A percentile compares a stretch with the other conserved stretches of the same genome.
phyloP scores from a whole-genome alignment of 2,329 filamentous ascomycete genomes.

The Mycosphaerella sp. region DNA sequence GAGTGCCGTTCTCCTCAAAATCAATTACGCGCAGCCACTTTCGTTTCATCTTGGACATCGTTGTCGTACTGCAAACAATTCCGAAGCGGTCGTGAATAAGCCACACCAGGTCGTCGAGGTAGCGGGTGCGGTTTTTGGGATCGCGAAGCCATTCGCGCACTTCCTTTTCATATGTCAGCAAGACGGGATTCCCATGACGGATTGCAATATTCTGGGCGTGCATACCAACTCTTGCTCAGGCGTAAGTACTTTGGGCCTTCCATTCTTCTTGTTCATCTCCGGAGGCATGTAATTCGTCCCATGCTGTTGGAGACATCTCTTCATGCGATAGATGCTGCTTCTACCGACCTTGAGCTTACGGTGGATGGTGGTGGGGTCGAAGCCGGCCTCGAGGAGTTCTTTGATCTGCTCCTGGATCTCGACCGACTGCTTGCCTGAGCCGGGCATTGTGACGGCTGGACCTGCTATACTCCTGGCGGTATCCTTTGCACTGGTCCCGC shows the following conservation, averaged over 20 bases:
- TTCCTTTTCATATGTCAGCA: constrained; percentile 20
- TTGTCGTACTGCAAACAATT: constrained; percentile 33
- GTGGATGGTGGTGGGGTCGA: constrained; percentile 34
- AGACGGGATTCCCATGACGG: too few relatives aligned
- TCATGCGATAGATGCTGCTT: constrained; percentile 34
- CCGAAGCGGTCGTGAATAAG: constrained; percentile 32
- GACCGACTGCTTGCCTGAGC: constrained; percentile 29
- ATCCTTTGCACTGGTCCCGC: not conserved
- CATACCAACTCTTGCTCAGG: constrained; percentile 32
- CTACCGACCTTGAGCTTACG: constrained; percentile 31
- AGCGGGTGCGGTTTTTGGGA: constrained; percentile 30
- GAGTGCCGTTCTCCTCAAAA: constrained; percentile 28
- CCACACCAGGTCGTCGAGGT: constrained; percentile 33
- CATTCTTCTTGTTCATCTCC: constrained; percentile 34
- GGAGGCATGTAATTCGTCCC: constrained; percentile 32
- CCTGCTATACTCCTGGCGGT: constrained; percentile 10
- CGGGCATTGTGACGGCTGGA: constrained; percentile 23
- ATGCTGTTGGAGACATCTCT: constrained; percentile 31
- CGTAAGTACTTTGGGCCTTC: constrained; percentile 30
- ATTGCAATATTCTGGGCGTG: not conserved
- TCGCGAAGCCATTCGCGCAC: constrained; percentile 31
- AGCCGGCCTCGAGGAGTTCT: constrained; percentile 32
- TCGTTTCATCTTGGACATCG: constrained; percentile 34
- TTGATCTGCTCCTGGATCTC: constrained; percentile 31
- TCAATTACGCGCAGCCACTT: constrained; percentile 34